A percentile compares a stretch with the other conserved stretches of the same genome.
phyloP scores from a whole-genome alignment of 371 early-diverging fungal species.

The Mucor piriformis region DNA sequence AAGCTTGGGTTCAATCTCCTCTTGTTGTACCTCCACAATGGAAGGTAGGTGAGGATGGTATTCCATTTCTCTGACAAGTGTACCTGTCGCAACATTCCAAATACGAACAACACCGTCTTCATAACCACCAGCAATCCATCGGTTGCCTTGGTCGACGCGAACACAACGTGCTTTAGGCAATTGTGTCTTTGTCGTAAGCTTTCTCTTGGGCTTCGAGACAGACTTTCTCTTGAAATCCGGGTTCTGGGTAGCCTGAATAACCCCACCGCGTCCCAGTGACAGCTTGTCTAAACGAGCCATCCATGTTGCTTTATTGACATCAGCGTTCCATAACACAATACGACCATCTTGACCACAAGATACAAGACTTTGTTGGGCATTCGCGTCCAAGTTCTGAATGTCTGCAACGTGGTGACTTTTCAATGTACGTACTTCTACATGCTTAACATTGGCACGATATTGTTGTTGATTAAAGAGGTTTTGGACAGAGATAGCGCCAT shows the following conservation, averaged over 20 bases:
- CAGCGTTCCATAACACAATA: conserved; percentile 31
- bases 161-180: conserved; percentile 25
- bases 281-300: conserved; percentile 31
- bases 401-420: conserved; percentile 35
- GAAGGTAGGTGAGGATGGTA: conserved; percentile 4
- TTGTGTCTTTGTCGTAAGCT: neutral
- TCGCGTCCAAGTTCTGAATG: conserved; percentile 30
- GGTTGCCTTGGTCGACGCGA: conserved; percentile 29
- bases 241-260: conserved; percentile 17
- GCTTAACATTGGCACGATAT: conserved; percentile 24
- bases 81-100: conserved; percentile 29
- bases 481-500: conserved; percentile 35
- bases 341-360: conserved; percentile 41
- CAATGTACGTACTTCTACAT: conserved; percentile 26
- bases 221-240: conserved; percentile 8
- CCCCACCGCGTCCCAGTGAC: conserved; percentile 4
- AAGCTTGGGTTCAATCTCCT: neutral
- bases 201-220: neutral
- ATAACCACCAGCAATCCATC: conserved; percentile 35
- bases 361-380: conserved; percentile 28
- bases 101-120: conserved; percentile 37
- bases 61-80: conserved; percentile 24
- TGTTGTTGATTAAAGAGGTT: conserved; percentile 29
- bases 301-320: conserved; percentile 28
- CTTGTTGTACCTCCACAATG: conserved; percentile 12